phyloP scores from a whole-genome alignment of 805 yeast species.

The Wilhelminamyces savonicus region DNA sequence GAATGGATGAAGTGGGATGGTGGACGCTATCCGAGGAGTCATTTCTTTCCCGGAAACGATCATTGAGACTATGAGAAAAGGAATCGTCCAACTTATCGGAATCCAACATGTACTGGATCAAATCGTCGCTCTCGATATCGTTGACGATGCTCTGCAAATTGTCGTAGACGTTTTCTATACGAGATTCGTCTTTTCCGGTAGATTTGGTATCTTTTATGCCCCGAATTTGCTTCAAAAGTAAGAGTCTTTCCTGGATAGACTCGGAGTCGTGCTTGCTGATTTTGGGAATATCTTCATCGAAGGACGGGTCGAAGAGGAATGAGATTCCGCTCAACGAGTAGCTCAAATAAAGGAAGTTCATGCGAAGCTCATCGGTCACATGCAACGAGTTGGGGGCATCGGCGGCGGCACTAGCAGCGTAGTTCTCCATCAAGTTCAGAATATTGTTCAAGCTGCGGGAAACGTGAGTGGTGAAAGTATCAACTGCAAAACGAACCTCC shows the following conservation, averaged over 20 bases:
- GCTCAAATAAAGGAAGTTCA: slow-evolving; percentile 50
- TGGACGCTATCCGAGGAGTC: too few species aligned
- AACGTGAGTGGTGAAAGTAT: slow-evolving; percentile 46
- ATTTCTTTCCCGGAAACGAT: neutral
- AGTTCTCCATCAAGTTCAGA: slow-evolving; percentile 23
- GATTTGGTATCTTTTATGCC: slow-evolving; percentile 13
- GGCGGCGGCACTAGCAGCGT: slow-evolving; percentile 6
- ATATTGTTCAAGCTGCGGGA: slow-evolving; percentile 39
- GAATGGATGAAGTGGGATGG: too few species aligned
- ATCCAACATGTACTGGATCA: slow-evolving; percentile 11
- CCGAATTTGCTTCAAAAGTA: slow-evolving; percentile 26
- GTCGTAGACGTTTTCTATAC: slow-evolving; percentile 23
- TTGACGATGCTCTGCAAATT: slow-evolving; percentile 28
- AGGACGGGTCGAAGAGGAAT: slow-evolving; percentile 67
- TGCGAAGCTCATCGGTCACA: slow-evolving; percentile 47
- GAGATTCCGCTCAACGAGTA: slow-evolving; percentile 66
- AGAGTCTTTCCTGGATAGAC: slow-evolving; percentile 28
- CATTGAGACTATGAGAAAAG: neutral
- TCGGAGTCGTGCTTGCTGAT: slow-evolving; percentile 23
- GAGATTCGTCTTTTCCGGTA: slow-evolving; percentile 15
- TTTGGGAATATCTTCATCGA: slow-evolving; percentile 40
- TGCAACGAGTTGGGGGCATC: slow-evolving; percentile 17
- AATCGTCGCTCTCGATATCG: slow-evolving; percentile 18
- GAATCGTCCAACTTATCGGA: slow-evolving; percentile 8
- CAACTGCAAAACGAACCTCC: slow-evolving; percentile 57